These are phyloP conservation scores for Cutaneotrichosporon mucoides DNA, from an alignment of 1,284 basidiomycete genomes.

Conservation along the genomic window DNA sequence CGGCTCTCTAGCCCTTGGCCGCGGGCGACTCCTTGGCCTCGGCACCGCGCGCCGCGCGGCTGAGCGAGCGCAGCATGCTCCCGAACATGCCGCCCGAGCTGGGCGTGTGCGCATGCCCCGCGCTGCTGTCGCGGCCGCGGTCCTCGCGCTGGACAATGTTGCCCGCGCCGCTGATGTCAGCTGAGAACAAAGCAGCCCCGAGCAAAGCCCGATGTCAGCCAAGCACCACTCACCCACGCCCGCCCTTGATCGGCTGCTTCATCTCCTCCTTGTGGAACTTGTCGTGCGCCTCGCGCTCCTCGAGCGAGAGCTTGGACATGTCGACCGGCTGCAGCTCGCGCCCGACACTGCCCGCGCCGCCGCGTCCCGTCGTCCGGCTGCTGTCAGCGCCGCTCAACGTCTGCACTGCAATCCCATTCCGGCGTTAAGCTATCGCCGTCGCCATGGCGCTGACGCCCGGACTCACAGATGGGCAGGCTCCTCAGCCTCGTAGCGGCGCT, in stretches of 20 bases:
- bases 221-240: constrained; percentile 31
- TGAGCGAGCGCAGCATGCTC: constrained; percentile 42
- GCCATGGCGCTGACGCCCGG: not conserved
- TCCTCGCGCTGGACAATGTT: constrained; percentile 22
- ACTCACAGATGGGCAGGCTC: constrained; percentile 17
- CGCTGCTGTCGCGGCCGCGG: constrained; percentile 18
- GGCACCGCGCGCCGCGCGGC: constrained; percentile 37
- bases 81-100: constrained; percentile 35
- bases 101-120: constrained; percentile 29
- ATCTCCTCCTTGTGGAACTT: constrained; percentile 36
- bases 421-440: too few species aligned
- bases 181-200: not conserved
- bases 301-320: constrained; percentile 30
- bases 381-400: not conserved
- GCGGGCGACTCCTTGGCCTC: too few species aligned
- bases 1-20: too few species aligned
- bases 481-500: constrained; percentile 34
- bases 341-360: constrained; percentile 43
- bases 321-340: constrained; percentile 26
- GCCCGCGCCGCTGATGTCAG: constrained; percentile 36
- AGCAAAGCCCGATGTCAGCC: too few species aligned
- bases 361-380: constrained; percentile 39
- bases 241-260: constrained; percentile 26
- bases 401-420: too few species aligned
- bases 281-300: constrained; percentile 41